Evolutionary conservation across 1,284 basidiomycete species (phyloP).

Genomic region (Vanrija sp.): DNA sequence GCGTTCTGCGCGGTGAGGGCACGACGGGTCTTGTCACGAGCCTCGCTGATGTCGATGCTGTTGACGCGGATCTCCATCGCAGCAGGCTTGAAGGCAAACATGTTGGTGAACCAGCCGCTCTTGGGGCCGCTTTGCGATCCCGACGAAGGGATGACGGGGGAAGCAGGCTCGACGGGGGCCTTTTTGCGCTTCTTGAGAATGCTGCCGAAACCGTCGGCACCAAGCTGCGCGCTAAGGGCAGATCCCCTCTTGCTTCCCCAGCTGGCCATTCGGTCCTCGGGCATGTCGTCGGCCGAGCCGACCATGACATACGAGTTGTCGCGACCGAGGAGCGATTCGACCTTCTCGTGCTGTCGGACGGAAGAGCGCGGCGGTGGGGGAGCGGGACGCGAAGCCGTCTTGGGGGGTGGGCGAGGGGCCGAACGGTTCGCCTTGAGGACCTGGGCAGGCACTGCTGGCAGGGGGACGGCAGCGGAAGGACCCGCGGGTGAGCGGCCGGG

Average conservation of each 20-base stretch:
- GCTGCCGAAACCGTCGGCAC: constrained; percentile 37
- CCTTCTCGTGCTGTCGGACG: constrained; percentile 6
- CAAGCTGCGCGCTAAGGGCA: constrained; percentile 25
- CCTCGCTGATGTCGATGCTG: constrained; percentile 39
- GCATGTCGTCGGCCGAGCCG: constrained; percentile 28
- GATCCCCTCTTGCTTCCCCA: constrained; percentile 31
- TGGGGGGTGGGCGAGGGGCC: constrained; percentile 17
- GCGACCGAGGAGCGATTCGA: constrained; percentile 31
- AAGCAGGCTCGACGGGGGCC: constrained; percentile 2
- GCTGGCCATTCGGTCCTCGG: constrained; percentile 20
- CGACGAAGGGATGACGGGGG: constrained; percentile 2
- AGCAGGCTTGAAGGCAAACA: constrained; percentile 80
- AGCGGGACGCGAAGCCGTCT: constrained; percentile 16
- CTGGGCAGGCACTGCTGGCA: background rate
- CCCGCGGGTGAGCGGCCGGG: no score
- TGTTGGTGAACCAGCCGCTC: constrained; percentile 79
- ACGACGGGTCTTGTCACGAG: constrained; percentile 31
- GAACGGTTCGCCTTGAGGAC: constrained; percentile 1
- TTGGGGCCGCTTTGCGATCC: constrained; percentile 44
- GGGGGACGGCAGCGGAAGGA: background rate
- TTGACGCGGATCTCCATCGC: constrained; percentile 52
- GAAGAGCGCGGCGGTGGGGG: constrained; percentile 4
- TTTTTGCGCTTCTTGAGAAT: constrained; percentile 46
- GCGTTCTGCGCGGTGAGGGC: constrained; percentile 32
- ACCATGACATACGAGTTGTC: constrained; percentile 46